These are phyloP conservation scores for Dalbergia oliveri DNA, from an alignment of 306 rosid species.

Conservation along the genomic window DNA sequence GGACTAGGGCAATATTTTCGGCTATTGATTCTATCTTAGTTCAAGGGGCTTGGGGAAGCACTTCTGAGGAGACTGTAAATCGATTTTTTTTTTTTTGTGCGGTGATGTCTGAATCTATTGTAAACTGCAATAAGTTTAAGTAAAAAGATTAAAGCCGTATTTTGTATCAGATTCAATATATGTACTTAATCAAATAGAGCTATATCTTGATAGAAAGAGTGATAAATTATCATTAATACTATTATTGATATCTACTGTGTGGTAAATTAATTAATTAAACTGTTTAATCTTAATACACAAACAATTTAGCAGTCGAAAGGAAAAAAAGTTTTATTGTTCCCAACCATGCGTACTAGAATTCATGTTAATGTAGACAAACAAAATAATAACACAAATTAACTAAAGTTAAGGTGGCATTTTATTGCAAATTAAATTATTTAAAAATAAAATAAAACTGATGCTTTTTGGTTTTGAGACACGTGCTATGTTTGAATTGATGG, in stretches of 20 bases:
- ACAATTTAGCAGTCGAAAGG: not conserved
- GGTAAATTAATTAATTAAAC: no score
- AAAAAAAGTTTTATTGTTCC: not conserved
- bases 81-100: not conserved
- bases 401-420: no score
- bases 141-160: not conserved
- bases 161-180: not conserved
- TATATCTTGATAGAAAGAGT: not conserved
- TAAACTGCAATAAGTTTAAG: not conserved
- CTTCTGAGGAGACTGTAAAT: not conserved
- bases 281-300: no score
- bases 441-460: no score
- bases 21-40: conserved; percentile 22
- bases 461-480: no score
- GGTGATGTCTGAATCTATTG: not conserved
- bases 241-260: not conserved
- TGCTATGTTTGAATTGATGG: no score
- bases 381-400: no score
- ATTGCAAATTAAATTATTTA: no score
- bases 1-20: conserved; percentile 20
- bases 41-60: not conserved
- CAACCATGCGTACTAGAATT: not conserved
- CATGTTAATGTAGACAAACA: not conserved
- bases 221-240: no score
- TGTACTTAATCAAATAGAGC: not conserved